Evolutionary conservation across 2,329 filamentous ascomycete species (phyloP).

Genomic region (Colletotrichum tofieldiae): DNA sequence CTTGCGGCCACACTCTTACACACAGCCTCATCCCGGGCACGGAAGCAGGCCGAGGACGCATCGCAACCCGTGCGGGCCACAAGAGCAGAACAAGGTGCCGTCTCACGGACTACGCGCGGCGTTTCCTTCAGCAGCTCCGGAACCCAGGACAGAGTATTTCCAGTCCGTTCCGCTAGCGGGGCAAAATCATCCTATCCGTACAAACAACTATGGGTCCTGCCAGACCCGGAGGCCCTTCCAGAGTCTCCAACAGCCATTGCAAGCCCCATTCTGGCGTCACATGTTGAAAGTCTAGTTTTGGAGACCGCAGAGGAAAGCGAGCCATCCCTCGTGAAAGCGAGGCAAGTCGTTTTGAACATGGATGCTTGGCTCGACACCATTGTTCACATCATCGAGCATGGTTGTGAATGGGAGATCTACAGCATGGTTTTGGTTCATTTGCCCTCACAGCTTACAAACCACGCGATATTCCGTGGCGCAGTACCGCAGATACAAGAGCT

Average conservation of each 20-base stretch:
- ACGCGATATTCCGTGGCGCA: constrained; percentile 84
- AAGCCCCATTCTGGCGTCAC: constrained; percentile 68
- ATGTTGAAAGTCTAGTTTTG: constrained; percentile 46
- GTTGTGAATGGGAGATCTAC: constrained; percentile 91
- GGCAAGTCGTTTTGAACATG: constrained; percentile 69
- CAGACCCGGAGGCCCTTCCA: constrained; percentile 71
- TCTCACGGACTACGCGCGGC: constrained; percentile 64
- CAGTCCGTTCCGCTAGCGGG: constrained; percentile 61
- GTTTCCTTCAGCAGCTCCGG: constrained; percentile 67
- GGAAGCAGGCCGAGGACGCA: constrained; percentile 68
- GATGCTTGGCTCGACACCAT: constrained; percentile 84
- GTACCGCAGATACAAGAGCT: constrained; percentile 83
- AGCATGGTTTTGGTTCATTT: constrained; percentile 91
- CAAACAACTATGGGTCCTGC: constrained; percentile 71
- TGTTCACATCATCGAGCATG: constrained; percentile 77
- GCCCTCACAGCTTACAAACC: constrained; percentile 90
- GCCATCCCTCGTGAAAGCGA: constrained; percentile 43
- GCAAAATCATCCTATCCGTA: constrained; percentile 56
- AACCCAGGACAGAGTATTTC: constrained; percentile 58
- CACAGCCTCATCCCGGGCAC: constrained; percentile 67
- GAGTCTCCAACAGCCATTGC: constrained; percentile 61
- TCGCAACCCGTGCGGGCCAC: constrained; percentile 61
- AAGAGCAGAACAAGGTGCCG: constrained; percentile 60
- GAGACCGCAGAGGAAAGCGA: constrained; percentile 34
- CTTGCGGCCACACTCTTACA: constrained; percentile 82